Evolutionary conservation across 2,329 filamentous ascomycete species (phyloP).

Genomic region (Boeremia exigua): DNA sequence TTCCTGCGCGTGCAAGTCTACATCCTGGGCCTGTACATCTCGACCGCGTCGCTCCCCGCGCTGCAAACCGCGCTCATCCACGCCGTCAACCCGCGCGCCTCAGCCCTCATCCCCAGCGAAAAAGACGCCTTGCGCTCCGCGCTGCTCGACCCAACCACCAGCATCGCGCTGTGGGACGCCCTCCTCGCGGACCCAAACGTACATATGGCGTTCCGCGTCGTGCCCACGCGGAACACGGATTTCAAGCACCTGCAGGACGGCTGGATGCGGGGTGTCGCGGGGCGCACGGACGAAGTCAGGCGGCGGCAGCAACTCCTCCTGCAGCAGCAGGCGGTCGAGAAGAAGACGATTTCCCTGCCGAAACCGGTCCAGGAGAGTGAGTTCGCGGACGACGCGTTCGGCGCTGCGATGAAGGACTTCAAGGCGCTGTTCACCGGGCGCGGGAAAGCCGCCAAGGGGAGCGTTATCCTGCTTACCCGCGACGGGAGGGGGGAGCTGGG

Average conservation of each 20-base stretch:
- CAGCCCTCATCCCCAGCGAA: slow-evolving; percentile 81
- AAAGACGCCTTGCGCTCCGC: slow-evolving; percentile 73
- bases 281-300: slow-evolving; percentile 64
- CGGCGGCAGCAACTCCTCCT: slow-evolving; percentile 41
- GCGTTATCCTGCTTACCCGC: slow-evolving; percentile 75
- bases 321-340: slow-evolving; percentile 53
- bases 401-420: slow-evolving; percentile 75
- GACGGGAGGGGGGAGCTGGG: slow-evolving; percentile 66
- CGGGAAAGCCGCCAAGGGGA: slow-evolving; percentile 76
- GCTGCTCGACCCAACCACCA: slow-evolving; percentile 72
- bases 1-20: slow-evolving; percentile 93
- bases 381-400: slow-evolving; percentile 77
- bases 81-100: slow-evolving; percentile 78
- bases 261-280: slow-evolving; percentile 84
- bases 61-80: slow-evolving; percentile 80
- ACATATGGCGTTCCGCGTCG: slow-evolving; percentile 80
- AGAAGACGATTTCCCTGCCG: slow-evolving; percentile 39
- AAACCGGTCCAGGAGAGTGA: slow-evolving; percentile 49
- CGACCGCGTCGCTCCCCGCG: slow-evolving; percentile 79
- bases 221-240: slow-evolving; percentile 92
- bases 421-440: slow-evolving; percentile 81
- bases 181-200: slow-evolving; percentile 67
- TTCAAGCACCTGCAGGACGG: slow-evolving; percentile 92
- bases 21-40: slow-evolving; percentile 90
- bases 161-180: slow-evolving; percentile 76